Evolutionary conservation across 805 yeast genomes (phyloP), one percentile per base, ranked within the genome.

Genomic region (Diddensiella transvaalensis): DNA sequence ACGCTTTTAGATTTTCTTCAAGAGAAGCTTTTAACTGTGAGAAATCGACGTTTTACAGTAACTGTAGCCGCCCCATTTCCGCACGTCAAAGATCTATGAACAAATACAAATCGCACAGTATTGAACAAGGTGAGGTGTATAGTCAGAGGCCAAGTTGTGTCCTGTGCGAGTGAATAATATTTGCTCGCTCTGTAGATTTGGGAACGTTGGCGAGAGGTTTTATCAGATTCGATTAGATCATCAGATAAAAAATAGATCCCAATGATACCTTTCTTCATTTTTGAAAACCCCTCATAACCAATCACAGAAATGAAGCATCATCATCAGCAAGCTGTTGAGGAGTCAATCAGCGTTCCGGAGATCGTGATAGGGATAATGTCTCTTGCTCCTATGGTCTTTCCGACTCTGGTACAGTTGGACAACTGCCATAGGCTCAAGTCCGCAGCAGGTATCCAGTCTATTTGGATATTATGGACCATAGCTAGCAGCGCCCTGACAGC

Each of bases 351-450:
- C n/a, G 32, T 40, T 8, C 39, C 45, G 2, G 44, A 23, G 21
- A n/a, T 46, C 22, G 26, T 46, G 24, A 24, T 46, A n/a, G 49
- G 49, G 19, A 19, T 46, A 4, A 42, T 46, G 19, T 22, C 45
- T n/a, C 32, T 49, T 17, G 3, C 40, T 10, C 54, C 54, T 13
- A 32, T 44, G 37, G 29, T 46, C 17, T 51, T 51, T 21, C 54
- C 54, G 2, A 15, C 47, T 17, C 42, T 51, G 36, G 54, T 48
- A 17, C 54, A 51, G 22, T 45, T 51, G n/a, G 52, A 51, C 22
- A 46, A 40, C 18, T 32, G 30, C 8, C n/a, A 22, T 6, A 15
- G 43, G 11, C 33, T 40, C 10, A 23, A 40, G 43, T 8, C 17
- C 10, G 43, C 17, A 11, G 22, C 43, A 5, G 33, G 33, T 19